Percentiles rank a stretch among this genome's conserved stretches.
phyloP scores from a whole-genome alignment of 306 rosid species.

The Quillaja saponaria region DNA sequence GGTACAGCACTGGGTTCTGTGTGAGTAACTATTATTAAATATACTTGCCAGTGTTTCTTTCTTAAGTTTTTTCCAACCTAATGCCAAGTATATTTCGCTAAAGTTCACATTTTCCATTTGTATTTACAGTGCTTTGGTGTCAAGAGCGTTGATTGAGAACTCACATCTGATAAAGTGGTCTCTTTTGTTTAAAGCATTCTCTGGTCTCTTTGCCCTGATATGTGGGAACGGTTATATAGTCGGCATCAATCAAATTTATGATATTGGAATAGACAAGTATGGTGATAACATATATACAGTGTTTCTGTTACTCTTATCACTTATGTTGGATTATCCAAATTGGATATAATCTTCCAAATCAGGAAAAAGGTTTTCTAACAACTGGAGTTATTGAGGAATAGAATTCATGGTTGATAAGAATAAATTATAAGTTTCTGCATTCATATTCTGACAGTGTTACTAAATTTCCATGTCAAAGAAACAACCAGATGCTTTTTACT shows the following conservation, averaged over 20 bases:
- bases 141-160: constrained; percentile 90
- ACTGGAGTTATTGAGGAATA: too few species aligned
- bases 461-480: too few species aligned
- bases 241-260: constrained; percentile 97
- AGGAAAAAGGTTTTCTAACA: too few species aligned
- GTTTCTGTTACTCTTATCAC: constrained; percentile 29
- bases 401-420: too few species aligned
- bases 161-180: constrained; percentile 91
- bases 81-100: constrained; percentile 9
- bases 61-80: not conserved
- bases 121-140: constrained; percentile 79
- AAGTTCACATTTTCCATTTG: constrained; percentile 28
- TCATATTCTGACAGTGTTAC: too few species aligned
- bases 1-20: constrained; percentile 86
- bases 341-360: too few species aligned
- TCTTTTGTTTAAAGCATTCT: constrained; percentile 79
- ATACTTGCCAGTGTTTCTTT: not conserved
- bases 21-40: constrained; percentile 53
- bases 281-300: constrained; percentile 26
- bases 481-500: too few species aligned
- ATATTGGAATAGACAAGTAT: constrained; percentile 91
- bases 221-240: constrained; percentile 97
- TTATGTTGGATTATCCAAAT: too few species aligned
- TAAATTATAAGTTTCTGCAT: too few species aligned
- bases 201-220: constrained; percentile 80